A percentile compares a stretch with the other conserved stretches of the same genome.
These are phyloP conservation scores for Streptanthus diversifolius DNA, from an alignment of 345 rosid species.

Conservation along the genomic window DNA sequence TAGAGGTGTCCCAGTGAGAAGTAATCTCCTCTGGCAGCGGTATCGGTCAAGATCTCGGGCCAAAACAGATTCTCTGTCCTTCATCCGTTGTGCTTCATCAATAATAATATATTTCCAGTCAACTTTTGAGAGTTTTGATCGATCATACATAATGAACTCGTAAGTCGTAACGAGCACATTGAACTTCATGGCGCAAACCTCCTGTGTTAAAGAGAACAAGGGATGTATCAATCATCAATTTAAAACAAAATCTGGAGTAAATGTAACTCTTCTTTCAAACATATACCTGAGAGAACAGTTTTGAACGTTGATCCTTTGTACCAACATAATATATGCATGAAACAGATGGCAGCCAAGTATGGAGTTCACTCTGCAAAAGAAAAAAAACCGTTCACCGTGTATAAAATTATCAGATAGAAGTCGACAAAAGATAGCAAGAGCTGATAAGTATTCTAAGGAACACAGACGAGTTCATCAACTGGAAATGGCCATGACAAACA, in stretches of 20 bases:
- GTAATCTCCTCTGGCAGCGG: conserved; percentile 97
- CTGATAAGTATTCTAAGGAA: conserved; percentile 5
- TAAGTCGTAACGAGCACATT: conserved; percentile 98
- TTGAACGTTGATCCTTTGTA: conserved; percentile 87
- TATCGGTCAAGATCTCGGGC: conserved; percentile 99
- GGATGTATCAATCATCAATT: conserved; percentile 24
- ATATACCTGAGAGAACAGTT: conserved; percentile 88
- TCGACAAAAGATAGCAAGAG: neutral
- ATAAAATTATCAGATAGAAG: conserved; percentile 5
- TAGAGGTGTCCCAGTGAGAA: conserved; percentile 98
- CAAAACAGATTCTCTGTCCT: conserved; percentile 98
- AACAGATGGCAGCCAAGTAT: conserved; percentile 92
- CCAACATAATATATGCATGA: conserved; percentile 98
- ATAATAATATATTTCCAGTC: conserved; percentile 98
- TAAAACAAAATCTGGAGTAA: neutral
- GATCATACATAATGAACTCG: conserved; percentile 98
- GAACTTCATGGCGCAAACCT: conserved; percentile 93
- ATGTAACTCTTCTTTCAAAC: conserved; percentile 20
- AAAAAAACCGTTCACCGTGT: neutral
- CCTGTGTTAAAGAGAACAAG: conserved; percentile 47
- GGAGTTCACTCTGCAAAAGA: conserved; percentile 83
- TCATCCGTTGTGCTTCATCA: conserved; percentile 99
- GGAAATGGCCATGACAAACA: conserved; percentile 17
- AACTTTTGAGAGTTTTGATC: conserved; percentile 91
- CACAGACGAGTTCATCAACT: conserved; percentile 12